Evolutionary conservation across 805 yeast species (phyloP).

Genomic region (Wickerhamia fluorescens): DNA sequence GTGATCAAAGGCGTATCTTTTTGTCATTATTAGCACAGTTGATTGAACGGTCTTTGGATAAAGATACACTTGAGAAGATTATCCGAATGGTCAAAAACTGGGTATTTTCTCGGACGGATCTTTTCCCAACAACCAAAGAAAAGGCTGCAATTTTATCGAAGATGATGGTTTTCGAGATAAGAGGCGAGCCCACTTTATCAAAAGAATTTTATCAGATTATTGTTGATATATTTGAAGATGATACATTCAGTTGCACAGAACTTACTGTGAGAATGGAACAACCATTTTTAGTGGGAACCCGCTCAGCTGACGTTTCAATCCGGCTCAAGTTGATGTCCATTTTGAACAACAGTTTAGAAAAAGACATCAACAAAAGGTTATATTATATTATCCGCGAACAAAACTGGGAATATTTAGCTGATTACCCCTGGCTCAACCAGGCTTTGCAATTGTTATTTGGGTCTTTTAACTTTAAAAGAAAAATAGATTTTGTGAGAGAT

Average conservation of each 20-base stretch:
- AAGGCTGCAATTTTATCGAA: conserved; percentile 90
- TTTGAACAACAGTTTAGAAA: conserved; percentile 70
- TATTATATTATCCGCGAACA: conserved; percentile 90
- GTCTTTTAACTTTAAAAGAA: conserved; percentile 50
- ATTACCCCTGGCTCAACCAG: conserved; percentile 91
- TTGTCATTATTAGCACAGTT: conserved; percentile 80
- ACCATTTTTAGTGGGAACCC: conserved; percentile 90
- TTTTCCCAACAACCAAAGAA: conserved; percentile 92
- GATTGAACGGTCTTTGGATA: conserved; percentile 82
- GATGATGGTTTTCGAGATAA: conserved; percentile 85
- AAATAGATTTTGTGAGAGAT: conserved; percentile 37
- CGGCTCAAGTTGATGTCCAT: conserved; percentile 76
- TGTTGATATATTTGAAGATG: conserved; percentile 79
- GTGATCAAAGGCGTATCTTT: conserved; percentile 89
- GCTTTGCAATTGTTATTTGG: conserved; percentile 84
- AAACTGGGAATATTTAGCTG: conserved; percentile 94
- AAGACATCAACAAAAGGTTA: conserved; percentile 68
- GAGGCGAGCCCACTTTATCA: conserved; percentile 76
- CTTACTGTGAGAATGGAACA: conserved; percentile 93
- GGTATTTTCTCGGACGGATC: conserved; percentile 78
- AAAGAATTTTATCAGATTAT: conserved; percentile 80
- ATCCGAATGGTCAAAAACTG: conserved; percentile 75
- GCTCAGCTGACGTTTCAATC: conserved; percentile 66
- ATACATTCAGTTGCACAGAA: conserved; percentile 72
- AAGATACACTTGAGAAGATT: conserved; percentile 64